phyloP scores from a whole-genome alignment of 78 protist genomes.

The Polysphondylium violaceum region DNA sequence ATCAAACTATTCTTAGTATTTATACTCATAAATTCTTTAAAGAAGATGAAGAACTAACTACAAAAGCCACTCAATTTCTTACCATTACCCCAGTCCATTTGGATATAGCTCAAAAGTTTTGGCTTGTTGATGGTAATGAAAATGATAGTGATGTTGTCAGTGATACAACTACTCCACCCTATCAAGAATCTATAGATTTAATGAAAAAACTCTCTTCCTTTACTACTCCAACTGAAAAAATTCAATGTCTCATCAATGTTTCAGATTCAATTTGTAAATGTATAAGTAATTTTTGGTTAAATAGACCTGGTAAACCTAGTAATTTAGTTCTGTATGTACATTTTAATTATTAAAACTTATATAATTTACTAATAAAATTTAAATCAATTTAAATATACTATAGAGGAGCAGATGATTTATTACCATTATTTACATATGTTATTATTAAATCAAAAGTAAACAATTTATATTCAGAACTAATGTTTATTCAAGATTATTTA shows the following conservation, averaged over 20 bases:
- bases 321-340: slow-evolving; percentile 29
- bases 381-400: background rate
- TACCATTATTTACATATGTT: slow-evolving; percentile 58
- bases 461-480: slow-evolving; percentile 17
- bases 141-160: background rate
- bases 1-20: background rate
- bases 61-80: slow-evolving; percentile 25
- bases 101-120: slow-evolving; percentile 44
- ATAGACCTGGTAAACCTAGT: background rate
- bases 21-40: slow-evolving; percentile 10
- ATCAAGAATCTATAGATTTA: slow-evolving; percentile 39
- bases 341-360: background rate
- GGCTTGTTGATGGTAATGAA: slow-evolving; percentile 22
- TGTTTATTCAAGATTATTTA: slow-evolving; percentile 63
- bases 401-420: slow-evolving; percentile 54
- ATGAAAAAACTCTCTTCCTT: slow-evolving; percentile 26
- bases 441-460: slow-evolving; percentile 55
- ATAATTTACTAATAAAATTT: background rate
- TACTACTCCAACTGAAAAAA: slow-evolving; percentile 50
- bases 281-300: slow-evolving; percentile 15
- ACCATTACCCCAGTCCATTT: slow-evolving; percentile 51
- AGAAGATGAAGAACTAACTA: slow-evolving; percentile 25
- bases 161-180: slow-evolving; percentile 14
- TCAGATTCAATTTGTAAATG: slow-evolving; percentile 37
- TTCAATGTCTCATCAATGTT: slow-evolving; percentile 35